Percentiles rank a stretch among this genome's conserved stretches.
Conservation (phyloP, 1,139 yeast species). For the Candida sojae region DNA sequence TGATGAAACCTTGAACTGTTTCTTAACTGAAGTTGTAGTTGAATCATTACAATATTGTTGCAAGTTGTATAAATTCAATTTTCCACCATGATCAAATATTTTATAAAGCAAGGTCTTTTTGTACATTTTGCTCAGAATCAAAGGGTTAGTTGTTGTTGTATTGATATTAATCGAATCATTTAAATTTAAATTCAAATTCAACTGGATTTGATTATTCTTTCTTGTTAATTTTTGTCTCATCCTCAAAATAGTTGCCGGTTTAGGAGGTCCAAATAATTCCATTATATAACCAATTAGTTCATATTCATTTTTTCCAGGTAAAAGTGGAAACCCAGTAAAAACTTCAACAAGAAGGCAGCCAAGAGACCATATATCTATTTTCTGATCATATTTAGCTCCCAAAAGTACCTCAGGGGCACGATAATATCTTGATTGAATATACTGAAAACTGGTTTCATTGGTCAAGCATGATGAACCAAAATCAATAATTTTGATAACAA, state of each 20-base stretch:
- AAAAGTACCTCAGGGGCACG: slow-evolving; percentile 79
- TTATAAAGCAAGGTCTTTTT: slow-evolving; percentile 36
- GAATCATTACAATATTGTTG: slow-evolving; percentile 23
- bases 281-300: slow-evolving; percentile 63
- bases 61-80: slow-evolving; percentile 29
- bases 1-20: slow-evolving; percentile 29
- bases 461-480: slow-evolving; percentile 61
- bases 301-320: slow-evolving; percentile 70
- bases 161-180: background rate
- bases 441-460: slow-evolving; percentile 52
- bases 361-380: slow-evolving; percentile 81
- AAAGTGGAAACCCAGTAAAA: slow-evolving; percentile 63
- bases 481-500: slow-evolving; percentile 59
- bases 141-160: background rate
- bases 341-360: slow-evolving; percentile 72
- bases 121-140: slow-evolving; percentile 26
- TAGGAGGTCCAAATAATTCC: slow-evolving; percentile 67
- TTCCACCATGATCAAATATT: slow-evolving; percentile 44
- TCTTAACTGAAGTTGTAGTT: slow-evolving; percentile 23
- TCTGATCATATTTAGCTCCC: slow-evolving; percentile 71
- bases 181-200: background rate
- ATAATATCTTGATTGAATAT: slow-evolving; percentile 65
- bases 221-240: slow-evolving; percentile 24
- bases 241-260: slow-evolving; percentile 24
- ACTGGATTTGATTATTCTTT: slow-evolving; percentile 11